Base-by-base conservation (phyloP, 192 early-diverging fungal species). In the Helicostylum pulchrum region DNA sequence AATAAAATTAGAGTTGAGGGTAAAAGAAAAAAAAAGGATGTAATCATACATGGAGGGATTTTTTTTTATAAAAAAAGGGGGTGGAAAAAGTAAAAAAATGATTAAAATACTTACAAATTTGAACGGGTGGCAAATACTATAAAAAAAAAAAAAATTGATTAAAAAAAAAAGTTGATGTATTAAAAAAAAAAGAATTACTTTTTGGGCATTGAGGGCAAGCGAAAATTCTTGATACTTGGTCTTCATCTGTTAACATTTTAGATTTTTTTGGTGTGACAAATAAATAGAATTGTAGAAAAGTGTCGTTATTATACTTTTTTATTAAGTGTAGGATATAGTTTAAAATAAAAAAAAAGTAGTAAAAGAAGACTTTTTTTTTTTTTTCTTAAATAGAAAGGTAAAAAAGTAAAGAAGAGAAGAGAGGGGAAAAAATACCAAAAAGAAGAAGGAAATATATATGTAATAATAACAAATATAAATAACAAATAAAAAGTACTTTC, bases 51-150 rank as follows among this genome's bases (percentile, higher is more conserved):
- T 32, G n/a, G n/a, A n/a, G n/a, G n/a, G n/a, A n/a, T n/a, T n/a
- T n/a, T n/a, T n/a, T n/a, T 26, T 2, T 26, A 34, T 53, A 5
- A 46, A 43, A 60, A 26, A 21, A 30, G 39, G 50, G 46, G 53
- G 1, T 0, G 50, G 52, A 20, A 14, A 46, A 19, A 46, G 15
- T 8, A 19, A 14, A 12, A 23, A 34, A 3, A 36, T 19, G 32
- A 32, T 39, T 57, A 12, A 17, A n/a, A 17, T 49, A 58, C 63
- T 54, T 73, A 68, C 71, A 73, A 26, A 43, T 73, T 73, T 26
- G 71, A 73, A 30, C 71, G 61, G 34, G 71, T 73, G 56, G 71
- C 71, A 60, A 73, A 73, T 26, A 73, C 71, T 73, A n/a, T 55
- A 39, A 61, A 23, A 39, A 17, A 54, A 50, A 46, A 52, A 49